Conservation (phyloP, 345 rosid species). For the Luvunga scandens region DNA sequence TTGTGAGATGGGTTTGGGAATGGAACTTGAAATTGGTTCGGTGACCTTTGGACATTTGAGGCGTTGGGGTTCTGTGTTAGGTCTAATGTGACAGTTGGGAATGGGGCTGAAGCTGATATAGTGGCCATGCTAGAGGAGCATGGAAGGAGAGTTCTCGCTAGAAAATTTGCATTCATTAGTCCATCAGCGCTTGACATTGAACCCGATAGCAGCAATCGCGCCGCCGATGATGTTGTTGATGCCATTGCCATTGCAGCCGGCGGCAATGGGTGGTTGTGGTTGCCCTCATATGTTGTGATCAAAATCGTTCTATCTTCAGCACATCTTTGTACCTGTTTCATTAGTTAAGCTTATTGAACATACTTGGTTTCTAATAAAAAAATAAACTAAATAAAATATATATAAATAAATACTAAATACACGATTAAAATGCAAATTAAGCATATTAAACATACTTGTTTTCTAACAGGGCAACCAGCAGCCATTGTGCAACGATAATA, state of each 20-base stretch:
- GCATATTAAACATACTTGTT: slow-evolving; percentile 40
- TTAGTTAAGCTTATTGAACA: not conserved
- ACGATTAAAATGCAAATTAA: too few relatives aligned
- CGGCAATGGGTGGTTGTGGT: slow-evolving; percentile 93
- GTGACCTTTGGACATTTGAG: slow-evolving; percentile 34
- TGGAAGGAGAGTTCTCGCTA: slow-evolving; percentile 68
- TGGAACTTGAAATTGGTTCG: slow-evolving; percentile 46
- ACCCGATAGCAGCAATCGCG: slow-evolving; percentile 77
- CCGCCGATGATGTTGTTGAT: slow-evolving; percentile 86
- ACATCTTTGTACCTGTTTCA: slow-evolving; percentile 78
- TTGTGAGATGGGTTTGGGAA: slow-evolving; percentile 33
- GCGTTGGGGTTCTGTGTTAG: slow-evolving; percentile 53
- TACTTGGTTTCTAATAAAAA: too few relatives aligned
- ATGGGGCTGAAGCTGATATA: slow-evolving; percentile 93
- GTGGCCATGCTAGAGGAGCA: slow-evolving; percentile 97
- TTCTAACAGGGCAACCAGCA: slow-evolving; percentile 75
- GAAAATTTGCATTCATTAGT: slow-evolving; percentile 63
- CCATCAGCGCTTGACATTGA: slow-evolving; percentile 83
- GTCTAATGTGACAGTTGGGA: slow-evolving; percentile 93
- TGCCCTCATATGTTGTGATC: slow-evolving; percentile 90
- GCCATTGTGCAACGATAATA: slow-evolving; percentile 83
- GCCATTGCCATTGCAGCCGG: slow-evolving; percentile 94
- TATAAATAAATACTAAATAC: too few relatives aligned
- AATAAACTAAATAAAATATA: too few relatives aligned
- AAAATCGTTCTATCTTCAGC: slow-evolving; percentile 83